A percentile compares a stretch with the other conserved stretches of the same genome.
phyloP scores from a whole-genome alignment of 78 protist species.

The Planoprotostelium fungivorum region DNA sequence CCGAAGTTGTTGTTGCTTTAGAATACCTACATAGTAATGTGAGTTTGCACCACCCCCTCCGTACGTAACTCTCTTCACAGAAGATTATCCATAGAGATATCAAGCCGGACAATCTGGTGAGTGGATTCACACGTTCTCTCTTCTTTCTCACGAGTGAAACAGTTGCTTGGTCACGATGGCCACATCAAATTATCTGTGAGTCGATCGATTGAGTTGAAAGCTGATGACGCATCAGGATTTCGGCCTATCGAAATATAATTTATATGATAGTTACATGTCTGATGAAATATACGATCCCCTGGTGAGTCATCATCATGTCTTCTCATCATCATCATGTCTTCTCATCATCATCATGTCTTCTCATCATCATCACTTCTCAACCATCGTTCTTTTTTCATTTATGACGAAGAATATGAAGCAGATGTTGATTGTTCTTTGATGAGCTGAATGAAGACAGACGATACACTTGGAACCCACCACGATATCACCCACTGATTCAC shows the following conservation, averaged over 20 bases:
- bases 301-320: no score
- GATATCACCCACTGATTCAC: not conserved
- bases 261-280: not conserved
- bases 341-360: no score
- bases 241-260: not conserved
- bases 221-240: no score
- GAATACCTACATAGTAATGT: conserved; percentile 76
- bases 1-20: conserved; percentile 79
- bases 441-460: not conserved
- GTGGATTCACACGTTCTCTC: not conserved
- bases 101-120: conserved; percentile 72
- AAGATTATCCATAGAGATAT: conserved; percentile 40
- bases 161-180: conserved; percentile 24
- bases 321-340: no score
- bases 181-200: conserved; percentile 78
- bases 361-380: no score
- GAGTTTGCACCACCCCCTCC: conserved; percentile 6
- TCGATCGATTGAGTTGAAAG: no score
- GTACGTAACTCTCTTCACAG: not conserved
- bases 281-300: not conserved
- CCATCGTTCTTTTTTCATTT: no score
- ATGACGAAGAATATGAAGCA: no score
- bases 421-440: no score
- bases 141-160: not conserved
- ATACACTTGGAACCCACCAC: not conserved